phyloP scores from a whole-genome alignment of 495 filamentous ascomycete species.

The Tetracladium setigerum region DNA sequence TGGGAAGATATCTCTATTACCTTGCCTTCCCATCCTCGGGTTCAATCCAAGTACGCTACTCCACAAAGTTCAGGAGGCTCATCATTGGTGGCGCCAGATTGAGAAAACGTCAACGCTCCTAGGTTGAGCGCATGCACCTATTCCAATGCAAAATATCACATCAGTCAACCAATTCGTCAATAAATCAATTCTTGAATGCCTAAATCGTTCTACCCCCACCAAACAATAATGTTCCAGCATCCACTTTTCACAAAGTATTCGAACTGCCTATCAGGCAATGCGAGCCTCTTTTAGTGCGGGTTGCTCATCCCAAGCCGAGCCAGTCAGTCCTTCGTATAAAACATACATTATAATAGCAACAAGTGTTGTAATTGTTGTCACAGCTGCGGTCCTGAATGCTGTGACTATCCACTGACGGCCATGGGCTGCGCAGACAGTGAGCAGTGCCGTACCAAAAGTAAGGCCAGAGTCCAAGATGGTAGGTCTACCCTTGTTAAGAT shows the following conservation, averaged over 20 bases:
- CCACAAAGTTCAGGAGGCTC: conserved; percentile 2
- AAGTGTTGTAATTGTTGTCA: background rate
- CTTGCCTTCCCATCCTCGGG: conserved; percentile 1
- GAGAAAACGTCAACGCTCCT: conserved; percentile 6
- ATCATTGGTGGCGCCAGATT: background rate
- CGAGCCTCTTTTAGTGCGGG: background rate
- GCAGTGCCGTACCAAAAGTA: conserved; percentile 27
- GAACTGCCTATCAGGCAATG: conserved; percentile 1
- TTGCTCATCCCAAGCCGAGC: conserved; percentile 1
- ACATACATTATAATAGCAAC: background rate
- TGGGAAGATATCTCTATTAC: conserved; percentile 7
- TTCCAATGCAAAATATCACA: background rate
- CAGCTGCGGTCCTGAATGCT: conserved; percentile 25
- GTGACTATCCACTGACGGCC: conserved; percentile 28
- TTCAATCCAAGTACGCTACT: conserved; percentile 10
- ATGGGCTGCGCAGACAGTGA: conserved; percentile 32
- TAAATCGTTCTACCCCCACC: background rate
- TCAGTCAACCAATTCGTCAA: background rate
- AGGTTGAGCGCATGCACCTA: too few species aligned
- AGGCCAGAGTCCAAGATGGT: conserved; percentile 26
- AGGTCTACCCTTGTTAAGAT: conserved; percentile 14
- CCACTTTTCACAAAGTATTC: background rate
- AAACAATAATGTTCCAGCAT: background rate
- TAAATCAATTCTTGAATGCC: background rate
- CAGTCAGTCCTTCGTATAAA: background rate